These are phyloP conservation scores for Leccinum barrowsii DNA, from an alignment of 768 basidiomycete species.

Conservation along the genomic window DNA sequence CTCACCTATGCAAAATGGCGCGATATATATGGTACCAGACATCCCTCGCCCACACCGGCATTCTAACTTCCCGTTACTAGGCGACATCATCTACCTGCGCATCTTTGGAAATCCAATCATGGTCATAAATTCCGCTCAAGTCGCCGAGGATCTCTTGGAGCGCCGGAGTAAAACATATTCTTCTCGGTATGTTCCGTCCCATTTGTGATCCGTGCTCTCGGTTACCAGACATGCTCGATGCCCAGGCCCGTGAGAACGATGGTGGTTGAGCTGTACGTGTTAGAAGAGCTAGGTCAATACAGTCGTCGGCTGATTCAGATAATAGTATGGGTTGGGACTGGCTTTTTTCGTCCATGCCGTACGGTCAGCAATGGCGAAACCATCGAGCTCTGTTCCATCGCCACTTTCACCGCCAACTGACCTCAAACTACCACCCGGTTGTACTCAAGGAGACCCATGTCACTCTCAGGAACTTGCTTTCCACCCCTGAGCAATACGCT, in stretches of 20 bases:
- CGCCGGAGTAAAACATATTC: constrained; percentile 44
- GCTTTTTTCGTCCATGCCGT: constrained; percentile 41
- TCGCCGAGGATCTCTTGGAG: constrained; percentile 43
- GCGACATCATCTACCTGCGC: constrained; percentile 45
- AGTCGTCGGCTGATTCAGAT: not conserved
- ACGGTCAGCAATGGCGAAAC: constrained; percentile 34
- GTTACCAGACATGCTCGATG: not conserved
- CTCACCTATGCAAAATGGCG: constrained; percentile 44
- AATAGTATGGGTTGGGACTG: constrained; percentile 47
- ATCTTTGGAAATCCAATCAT: constrained; percentile 46
- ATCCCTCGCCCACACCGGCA: not conserved
- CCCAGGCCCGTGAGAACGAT: constrained; percentile 38
- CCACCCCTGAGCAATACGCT: constrained; percentile 36
- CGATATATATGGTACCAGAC: constrained; percentile 36
- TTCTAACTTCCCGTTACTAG: constrained; percentile 21
- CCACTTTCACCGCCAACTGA: constrained; percentile 31
- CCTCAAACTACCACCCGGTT: constrained; percentile 24
- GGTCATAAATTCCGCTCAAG: constrained; percentile 42
- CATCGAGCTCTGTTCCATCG: constrained; percentile 39
- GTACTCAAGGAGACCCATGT: constrained; percentile 36
- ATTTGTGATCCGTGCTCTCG: not conserved
- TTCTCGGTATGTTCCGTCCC: constrained; percentile 23
- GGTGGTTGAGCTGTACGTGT: constrained; percentile 41
- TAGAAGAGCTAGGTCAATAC: not conserved
- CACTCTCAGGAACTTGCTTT: constrained; percentile 36